A percentile compares a stretch with the other conserved stretches of the same genome.
Conservation (phyloP, 1,284 basidiomycete genomes). For the Trametes versicolor region DNA sequence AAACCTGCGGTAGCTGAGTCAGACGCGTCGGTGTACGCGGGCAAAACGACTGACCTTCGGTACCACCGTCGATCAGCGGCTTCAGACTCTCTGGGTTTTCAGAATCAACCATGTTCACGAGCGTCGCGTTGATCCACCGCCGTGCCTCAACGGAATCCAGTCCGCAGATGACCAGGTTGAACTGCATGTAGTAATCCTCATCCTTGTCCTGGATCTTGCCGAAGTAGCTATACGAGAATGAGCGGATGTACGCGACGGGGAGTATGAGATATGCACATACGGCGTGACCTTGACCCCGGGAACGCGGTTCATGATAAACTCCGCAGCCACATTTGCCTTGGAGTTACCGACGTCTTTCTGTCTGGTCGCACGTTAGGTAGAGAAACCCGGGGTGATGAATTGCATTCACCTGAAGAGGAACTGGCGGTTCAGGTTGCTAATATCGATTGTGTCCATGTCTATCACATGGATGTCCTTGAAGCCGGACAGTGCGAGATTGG, state of each 20-base stretch:
- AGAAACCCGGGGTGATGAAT: neutral
- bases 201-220: conserved; percentile 99
- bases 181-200: conserved; percentile 96
- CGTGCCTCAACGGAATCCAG: conserved; percentile 98
- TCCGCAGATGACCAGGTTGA: conserved; percentile 96
- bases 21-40: neutral
- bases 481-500: conserved; percentile 92
- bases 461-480: conserved; percentile 99
- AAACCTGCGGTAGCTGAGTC: conserved; percentile 70
- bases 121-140: conserved; percentile 98
- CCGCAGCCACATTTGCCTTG: conserved; percentile 94
- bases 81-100: conserved; percentile 94
- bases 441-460: conserved; percentile 99
- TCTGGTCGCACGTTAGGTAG: conserved; percentile 52
- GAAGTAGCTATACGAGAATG: conserved; percentile 72
- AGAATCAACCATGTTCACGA: conserved; percentile 93
- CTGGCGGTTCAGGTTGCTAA: conserved; percentile 98
- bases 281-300: conserved; percentile 95
- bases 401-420: conserved; percentile 90
- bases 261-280: conserved; percentile 57
- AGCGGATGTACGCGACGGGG: conserved; percentile 20
- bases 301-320: conserved; percentile 95
- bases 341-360: conserved; percentile 93
- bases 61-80: conserved; percentile 99
- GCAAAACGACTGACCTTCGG: conserved; percentile 78